phyloP scores from a whole-genome alignment of 441 rosid species.

The Capsella rubella region DNA sequence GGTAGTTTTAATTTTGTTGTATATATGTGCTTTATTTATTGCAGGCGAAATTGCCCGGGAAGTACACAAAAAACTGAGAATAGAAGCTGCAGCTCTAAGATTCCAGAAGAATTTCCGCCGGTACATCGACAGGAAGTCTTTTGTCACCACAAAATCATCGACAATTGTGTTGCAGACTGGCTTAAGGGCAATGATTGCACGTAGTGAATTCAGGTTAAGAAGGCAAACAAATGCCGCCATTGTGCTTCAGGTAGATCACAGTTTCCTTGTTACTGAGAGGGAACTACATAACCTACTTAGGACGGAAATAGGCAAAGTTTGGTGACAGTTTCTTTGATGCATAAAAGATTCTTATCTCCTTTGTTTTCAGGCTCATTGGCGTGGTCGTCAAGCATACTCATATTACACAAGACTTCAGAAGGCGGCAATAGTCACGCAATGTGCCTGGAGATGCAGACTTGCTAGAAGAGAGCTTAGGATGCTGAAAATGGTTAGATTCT shows the following conservation, averaged over 20 bases:
- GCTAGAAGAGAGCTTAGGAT: conserved; percentile 94
- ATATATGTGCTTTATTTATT: conserved; percentile 26
- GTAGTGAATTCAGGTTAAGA: conserved; percentile 68
- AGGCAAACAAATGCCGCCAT: conserved; percentile 65
- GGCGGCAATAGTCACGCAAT: conserved; percentile 88
- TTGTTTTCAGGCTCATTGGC: conserved; percentile 76
- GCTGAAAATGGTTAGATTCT: conserved; percentile 81
- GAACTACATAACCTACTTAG: conserved; percentile 27
- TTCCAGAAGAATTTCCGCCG: conserved; percentile 65
- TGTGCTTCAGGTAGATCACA: conserved; percentile 59
- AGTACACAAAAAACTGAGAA: conserved; percentile 56
- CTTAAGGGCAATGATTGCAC: conserved; percentile 68
- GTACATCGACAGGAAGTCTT: conserved; percentile 53
- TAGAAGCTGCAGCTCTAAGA: conserved; percentile 68
- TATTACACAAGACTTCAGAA: conserved; percentile 83
- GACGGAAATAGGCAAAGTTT: conserved; percentile 19
- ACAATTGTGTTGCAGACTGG: conserved; percentile 67
- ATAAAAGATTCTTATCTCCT: conserved; percentile 35
- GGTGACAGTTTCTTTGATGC: conserved; percentile 30
- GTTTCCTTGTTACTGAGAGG: conserved; percentile 17
- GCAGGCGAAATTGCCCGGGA: conserved; percentile 63
- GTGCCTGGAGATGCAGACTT: conserved; percentile 97
- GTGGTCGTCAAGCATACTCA: conserved; percentile 67
- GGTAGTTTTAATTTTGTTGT: conserved; percentile 11
- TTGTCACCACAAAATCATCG: conserved; percentile 50